Conservation (phyloP, 768 basidiomycete genomes). For the Crassisporium funariophilum region DNA sequence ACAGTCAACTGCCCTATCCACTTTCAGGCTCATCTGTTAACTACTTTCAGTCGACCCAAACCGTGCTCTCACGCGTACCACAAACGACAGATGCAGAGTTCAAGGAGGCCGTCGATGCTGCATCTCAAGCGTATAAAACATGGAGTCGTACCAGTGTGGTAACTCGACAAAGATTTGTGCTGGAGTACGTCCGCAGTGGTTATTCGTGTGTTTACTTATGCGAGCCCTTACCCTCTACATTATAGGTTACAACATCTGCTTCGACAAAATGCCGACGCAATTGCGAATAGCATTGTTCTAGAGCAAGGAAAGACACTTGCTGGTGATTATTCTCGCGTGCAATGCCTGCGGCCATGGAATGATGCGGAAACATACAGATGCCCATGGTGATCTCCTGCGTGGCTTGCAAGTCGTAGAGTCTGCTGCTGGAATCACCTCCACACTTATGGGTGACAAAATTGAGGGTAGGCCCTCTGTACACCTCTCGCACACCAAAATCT, state of each 20-base stretch:
- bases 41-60: constrained; percentile 77
- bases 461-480: constrained; percentile 79
- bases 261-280: constrained; percentile 80
- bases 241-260: constrained; percentile 86
- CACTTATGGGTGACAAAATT: constrained; percentile 86
- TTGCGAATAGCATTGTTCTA: constrained; percentile 87
- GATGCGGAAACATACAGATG: constrained; percentile 53
- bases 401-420: constrained; percentile 89
- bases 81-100: constrained; percentile 86
- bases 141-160: constrained; percentile 90
- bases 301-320: constrained; percentile 96
- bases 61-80: constrained; percentile 84
- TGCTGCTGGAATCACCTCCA: constrained; percentile 79
- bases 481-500: no score
- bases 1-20: background rate
- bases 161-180: constrained; percentile 81
- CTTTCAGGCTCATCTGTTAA: constrained; percentile 4
- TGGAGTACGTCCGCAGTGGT: constrained; percentile 81
- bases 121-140: constrained; percentile 81
- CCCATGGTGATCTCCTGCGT: constrained; percentile 91
- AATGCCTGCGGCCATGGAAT: background rate
- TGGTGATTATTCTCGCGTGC: constrained; percentile 42
- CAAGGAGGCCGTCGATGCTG: constrained; percentile 78
- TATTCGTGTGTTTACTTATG: background rate
- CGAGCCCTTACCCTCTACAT: background rate